Evolutionary conservation across 1,139 yeast species (phyloP).

Genomic region (Williopsis jadinii): DNA sequence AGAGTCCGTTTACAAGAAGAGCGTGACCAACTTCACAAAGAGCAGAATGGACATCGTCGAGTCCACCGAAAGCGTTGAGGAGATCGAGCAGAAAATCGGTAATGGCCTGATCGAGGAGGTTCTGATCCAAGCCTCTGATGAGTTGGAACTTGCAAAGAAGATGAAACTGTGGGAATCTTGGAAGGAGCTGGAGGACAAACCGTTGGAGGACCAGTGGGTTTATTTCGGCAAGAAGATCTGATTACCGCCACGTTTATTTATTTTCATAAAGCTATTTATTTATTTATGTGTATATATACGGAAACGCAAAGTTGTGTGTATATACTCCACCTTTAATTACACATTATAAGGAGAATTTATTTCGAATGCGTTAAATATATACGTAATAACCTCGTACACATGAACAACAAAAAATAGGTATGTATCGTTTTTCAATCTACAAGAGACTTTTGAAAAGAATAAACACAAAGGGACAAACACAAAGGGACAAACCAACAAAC

Average conservation of each 20-base stretch:
- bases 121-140: constrained; percentile 78
- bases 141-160: constrained; percentile 59
- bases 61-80: constrained; percentile 52
- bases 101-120: constrained; percentile 83
- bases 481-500: too few species aligned
- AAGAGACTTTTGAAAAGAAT: too few species aligned
- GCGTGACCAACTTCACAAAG: constrained; percentile 67
- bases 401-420: too few species aligned
- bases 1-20: constrained; percentile 67
- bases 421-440: too few species aligned
- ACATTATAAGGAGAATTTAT: too few species aligned
- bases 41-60: constrained; percentile 66
- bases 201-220: constrained; percentile 69
- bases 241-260: constrained; percentile 4
- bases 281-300: constrained; percentile 1
- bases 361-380: too few species aligned
- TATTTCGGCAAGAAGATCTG: constrained; percentile 56
- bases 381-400: too few species aligned
- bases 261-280: constrained; percentile 2
- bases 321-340: too few species aligned
- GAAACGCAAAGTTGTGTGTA: too few species aligned
- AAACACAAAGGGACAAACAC: too few species aligned
- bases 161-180: constrained; percentile 61
- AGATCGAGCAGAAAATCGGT: constrained; percentile 70
- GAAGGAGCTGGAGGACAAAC: constrained; percentile 63